Base-by-base conservation (phyloP, 257 asterid species). In the Ajuga chamaepitys region DNA sequence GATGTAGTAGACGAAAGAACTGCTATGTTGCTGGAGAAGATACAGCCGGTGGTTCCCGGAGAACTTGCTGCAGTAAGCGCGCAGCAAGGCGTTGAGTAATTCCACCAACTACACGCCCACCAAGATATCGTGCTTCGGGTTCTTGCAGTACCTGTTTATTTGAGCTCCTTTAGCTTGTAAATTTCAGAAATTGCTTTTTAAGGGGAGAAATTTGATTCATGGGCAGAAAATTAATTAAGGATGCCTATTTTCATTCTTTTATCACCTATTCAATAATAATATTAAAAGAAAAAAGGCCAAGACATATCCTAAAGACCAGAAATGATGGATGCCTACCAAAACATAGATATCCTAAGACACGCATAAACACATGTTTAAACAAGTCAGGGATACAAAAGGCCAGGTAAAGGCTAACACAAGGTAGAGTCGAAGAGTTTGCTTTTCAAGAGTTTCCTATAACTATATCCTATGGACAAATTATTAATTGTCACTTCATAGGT, bases 61-160 rank as follows among this genome's bases (percentile, higher is more conserved):
- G 99, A 74, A 87, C 85, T 86, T 93, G 97, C 76, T 89, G 97
- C 83, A 93, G 75, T 41, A 89, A 80, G 74, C 99, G 99, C 2
- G 99, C 99, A 5, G 97, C 99, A 50, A 93, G 82, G 34, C 99
- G 96, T 75, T 87, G 96, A 62, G 90, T 83, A 64, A 93, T 87
- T 77, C 97, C 97, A 69, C 97, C 97, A 74, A 89, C 87, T 47
- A 89, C 94, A 56, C 97, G 95, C 30, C 97, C 94, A 9, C 99
- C 97, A 71, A 89, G 89, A 58, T 60, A 70, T 22, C 89, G 88
- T 48, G 88, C 99, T 75, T 83, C 97, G 2, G 96, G 97, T 81
- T 93, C 91, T 76, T 86, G 96, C 77, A 93, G 90, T 38, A 93
- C 91, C 99, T 93, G 89, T 8, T 67, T 64, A 71, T 28, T 13